Percentiles rank a stretch among this genome's conserved stretches.
These are phyloP conservation scores for Prunus davidiana DNA, from an alignment of 306 rosid species.

Conservation along the genomic window DNA sequence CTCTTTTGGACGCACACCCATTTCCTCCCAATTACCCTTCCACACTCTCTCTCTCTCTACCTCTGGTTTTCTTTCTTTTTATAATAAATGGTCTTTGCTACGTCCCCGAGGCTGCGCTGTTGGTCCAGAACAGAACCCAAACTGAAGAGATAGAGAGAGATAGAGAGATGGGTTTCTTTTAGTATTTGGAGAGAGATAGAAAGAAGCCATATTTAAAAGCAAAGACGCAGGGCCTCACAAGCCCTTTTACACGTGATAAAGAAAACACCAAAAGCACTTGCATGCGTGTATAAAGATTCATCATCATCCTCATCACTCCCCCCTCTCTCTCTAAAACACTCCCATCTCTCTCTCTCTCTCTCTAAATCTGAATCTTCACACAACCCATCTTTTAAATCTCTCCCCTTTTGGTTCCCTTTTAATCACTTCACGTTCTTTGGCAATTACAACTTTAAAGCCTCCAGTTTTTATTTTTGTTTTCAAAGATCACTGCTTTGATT, in stretches of 20 bases:
- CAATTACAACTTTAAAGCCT: neutral
- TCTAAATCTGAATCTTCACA: conserved; percentile 25
- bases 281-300: conserved; percentile 81
- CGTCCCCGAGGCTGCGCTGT: conserved; percentile 71
- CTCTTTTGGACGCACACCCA: conserved; percentile 61
- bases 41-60: neutral
- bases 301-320: conserved; percentile 55
- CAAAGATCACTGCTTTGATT: neutral
- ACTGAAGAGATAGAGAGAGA: conserved; percentile 19
- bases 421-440: conserved; percentile 20
- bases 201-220: conserved; percentile 25
- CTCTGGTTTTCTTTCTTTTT: conserved; percentile 6
- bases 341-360: neutral
- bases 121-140: conserved; percentile 34
- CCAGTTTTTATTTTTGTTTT: neutral
- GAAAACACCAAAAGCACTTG: conserved; percentile 73
- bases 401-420: conserved; percentile 13
- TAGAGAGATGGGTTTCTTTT: neutral
- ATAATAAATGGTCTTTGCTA: conserved; percentile 33
- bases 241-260: conserved; percentile 78
- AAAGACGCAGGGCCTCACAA: conserved; percentile 35
- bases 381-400: conserved; percentile 18
- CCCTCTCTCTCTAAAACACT: neutral
- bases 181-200: conserved; percentile 1
- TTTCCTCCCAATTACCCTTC: conserved; percentile 9